A percentile compares a stretch with the other conserved stretches of the same genome.
Evolutionary conservation across 1,139 yeast species (phyloP).

Genomic region (Saccharomycopsis phalli): DNA sequence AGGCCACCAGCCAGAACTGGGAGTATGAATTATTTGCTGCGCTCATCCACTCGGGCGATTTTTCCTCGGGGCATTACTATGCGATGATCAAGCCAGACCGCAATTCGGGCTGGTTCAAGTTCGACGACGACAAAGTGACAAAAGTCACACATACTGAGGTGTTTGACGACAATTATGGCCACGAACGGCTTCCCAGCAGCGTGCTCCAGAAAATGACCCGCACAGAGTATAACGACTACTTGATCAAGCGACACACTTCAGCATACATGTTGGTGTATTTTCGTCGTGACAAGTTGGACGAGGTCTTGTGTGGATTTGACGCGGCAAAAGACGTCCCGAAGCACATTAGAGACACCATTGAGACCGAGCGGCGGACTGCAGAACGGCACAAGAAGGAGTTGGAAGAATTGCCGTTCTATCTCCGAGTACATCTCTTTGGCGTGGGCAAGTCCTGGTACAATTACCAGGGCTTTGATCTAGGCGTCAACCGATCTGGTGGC

Average conservation of each 20-base stretch:
- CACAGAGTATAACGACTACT: slow-evolving; percentile 53
- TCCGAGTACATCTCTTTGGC: slow-evolving; percentile 50
- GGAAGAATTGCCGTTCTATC: slow-evolving; percentile 74
- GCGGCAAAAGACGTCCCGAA: slow-evolving; percentile 55
- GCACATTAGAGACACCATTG: slow-evolving; percentile 60
- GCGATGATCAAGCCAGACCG: slow-evolving; percentile 81
- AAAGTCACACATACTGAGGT: slow-evolving; percentile 77
- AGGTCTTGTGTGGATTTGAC: slow-evolving; percentile 47
- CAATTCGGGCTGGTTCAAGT: slow-evolving; percentile 73
- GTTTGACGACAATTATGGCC: slow-evolving; percentile 89
- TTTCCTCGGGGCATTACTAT: slow-evolving; percentile 93
- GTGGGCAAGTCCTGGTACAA: slow-evolving; percentile 40
- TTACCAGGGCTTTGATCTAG: slow-evolving; percentile 71
- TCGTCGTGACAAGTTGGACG: slow-evolving; percentile 50
- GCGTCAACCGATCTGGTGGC: slow-evolving; percentile 40
- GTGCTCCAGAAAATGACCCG: slow-evolving; percentile 44
- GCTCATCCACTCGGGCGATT: slow-evolving; percentile 90
- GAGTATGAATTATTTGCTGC: slow-evolving; percentile 85
- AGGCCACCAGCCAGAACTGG: slow-evolving; percentile 52
- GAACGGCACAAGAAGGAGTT: slow-evolving; percentile 50
- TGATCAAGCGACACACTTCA: slow-evolving; percentile 73
- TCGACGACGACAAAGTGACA: slow-evolving; percentile 94
- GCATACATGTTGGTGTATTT: slow-evolving; percentile 97
- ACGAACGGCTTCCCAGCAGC: slow-evolving; percentile 44
- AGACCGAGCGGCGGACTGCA: slow-evolving; percentile 49